Evolutionary conservation across 148 eudicot genomes (phyloP), one percentile per base, ranked within the genome.

Genomic region (Mesembryanthemum crystallinum): DNA sequence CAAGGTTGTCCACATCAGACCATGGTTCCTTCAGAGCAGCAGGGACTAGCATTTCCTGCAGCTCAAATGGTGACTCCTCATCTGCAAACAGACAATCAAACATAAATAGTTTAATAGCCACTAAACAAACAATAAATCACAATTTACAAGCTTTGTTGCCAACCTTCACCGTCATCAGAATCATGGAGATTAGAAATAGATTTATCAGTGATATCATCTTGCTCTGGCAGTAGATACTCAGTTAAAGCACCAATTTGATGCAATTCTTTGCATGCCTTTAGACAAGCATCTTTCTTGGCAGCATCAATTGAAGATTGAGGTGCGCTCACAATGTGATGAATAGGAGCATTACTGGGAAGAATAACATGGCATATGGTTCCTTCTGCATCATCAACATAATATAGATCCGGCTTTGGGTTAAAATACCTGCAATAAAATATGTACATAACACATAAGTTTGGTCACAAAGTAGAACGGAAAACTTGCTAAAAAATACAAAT

Each of bases 21-120:
- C 91, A 91, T 73, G 88, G 86, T 76, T 82, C 88, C 84, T 78
- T 85, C 64, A 95, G 86, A 45, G 75, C 84, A 75, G 88, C 71
- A 76, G 99, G 98, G 83, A 92, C 87, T 81, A 90, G 84, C 98
- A 95, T 91, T 84, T 92, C 99, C 77, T 92, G 88, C 60, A 92
- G 84, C 81, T 86, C 96, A 77, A 76, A 73, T 61, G 91, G 75
- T 49, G 89, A 85, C 64, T 80, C 82, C 74, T 88, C 96, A 60
- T 88, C 99, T 95, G 83, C 79, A 76, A 76, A 78, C 42, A 76
- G 71, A 65, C 73, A 75, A 77, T 47, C 64, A 25, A 76, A 55
- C 67, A 67, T 60, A 74, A 64, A 52, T 51, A 58, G 10, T 69
- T 64, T 80, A 69, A 32, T 43, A 29, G 61, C 51, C 24, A 1